phyloP scores from a whole-genome alignment of 2,329 filamentous ascomycete species.

The Nakataea oryzae region DNA sequence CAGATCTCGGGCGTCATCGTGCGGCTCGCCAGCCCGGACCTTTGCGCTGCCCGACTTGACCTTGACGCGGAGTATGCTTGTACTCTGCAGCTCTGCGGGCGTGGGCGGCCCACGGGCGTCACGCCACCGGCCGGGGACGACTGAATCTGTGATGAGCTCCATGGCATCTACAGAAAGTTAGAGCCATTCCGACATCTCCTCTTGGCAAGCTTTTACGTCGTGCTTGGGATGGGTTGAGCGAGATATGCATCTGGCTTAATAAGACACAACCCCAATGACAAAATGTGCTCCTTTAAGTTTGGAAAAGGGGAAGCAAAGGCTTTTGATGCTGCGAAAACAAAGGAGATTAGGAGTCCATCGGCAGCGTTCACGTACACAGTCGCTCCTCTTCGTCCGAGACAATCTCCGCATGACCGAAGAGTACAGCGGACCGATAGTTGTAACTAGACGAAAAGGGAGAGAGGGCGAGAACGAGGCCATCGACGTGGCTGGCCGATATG shows the following conservation, averaged over 20 bases:
- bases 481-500: slow-evolving; percentile 62
- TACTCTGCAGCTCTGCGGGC: slow-evolving; percentile 66
- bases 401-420: slow-evolving; percentile 63
- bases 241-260: too few species aligned
- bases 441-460: slow-evolving; percentile 75
- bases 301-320: too few species aligned
- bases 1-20: slow-evolving; percentile 38
- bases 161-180: slow-evolving; percentile 46
- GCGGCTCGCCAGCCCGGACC: slow-evolving; percentile 53
- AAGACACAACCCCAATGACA: too few species aligned
- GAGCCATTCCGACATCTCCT: not conserved
- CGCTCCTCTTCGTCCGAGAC: slow-evolving; percentile 63
- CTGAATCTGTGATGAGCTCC: slow-evolving; percentile 64
- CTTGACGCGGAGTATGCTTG: slow-evolving; percentile 58
- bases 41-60: slow-evolving; percentile 69
- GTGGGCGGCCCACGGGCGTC: slow-evolving; percentile 56
- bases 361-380: slow-evolving; percentile 31
- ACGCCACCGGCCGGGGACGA: slow-evolving; percentile 60
- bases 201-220: too few species aligned
- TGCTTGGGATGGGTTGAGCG: not conserved
- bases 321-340: too few species aligned
- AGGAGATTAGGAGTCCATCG: not conserved
- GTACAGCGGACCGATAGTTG: slow-evolving; percentile 73
- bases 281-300: too few species aligned
- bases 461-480: slow-evolving; percentile 70